These are phyloP conservation scores for Aspergillus leporis DNA, from an alignment of 495 filamentous ascomycete genomes.

Conservation along the genomic window DNA sequence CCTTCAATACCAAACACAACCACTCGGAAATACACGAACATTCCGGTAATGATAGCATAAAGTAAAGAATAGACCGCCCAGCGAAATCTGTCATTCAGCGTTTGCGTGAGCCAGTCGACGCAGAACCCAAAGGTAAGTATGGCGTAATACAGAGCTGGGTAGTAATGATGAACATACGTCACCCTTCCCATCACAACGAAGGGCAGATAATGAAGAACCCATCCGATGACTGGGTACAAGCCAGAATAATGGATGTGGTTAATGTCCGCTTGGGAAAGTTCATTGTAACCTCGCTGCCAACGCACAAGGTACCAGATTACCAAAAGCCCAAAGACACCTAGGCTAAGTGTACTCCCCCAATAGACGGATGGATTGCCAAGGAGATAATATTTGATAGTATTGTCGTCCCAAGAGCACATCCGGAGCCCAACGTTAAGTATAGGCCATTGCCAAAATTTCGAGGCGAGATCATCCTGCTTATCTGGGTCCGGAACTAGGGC, in stretches of 20 bases:
- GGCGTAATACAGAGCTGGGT: conserved; percentile 97
- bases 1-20: conserved; percentile 97
- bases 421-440: conserved; percentile 91
- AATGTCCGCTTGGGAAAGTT: conserved; percentile 76
- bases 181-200: conserved; percentile 98
- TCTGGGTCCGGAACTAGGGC: conserved; percentile 96
- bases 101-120: conserved; percentile 75
- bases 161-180: conserved; percentile 99
- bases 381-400: conserved; percentile 95
- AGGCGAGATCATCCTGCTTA: conserved; percentile 97
- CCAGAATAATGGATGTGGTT: conserved; percentile 94
- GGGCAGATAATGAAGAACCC: conserved; percentile 93
- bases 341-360: conserved; percentile 83
- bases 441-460: conserved; percentile 98
- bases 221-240: conserved; percentile 87
- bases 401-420: conserved; percentile 98
- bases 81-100: conserved; percentile 56
- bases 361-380: conserved; percentile 96
- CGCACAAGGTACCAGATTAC: conserved; percentile 84
- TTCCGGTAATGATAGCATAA: conserved; percentile 69
- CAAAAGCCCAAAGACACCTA: conserved; percentile 69
- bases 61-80: conserved; percentile 67
- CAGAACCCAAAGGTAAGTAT: conserved; percentile 89
- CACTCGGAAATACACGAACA: conserved; percentile 89
- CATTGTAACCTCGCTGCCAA: conserved; percentile 93